Percentiles rank a stretch among this genome's conserved stretches.
These are phyloP conservation scores for Colletotrichum musicola DNA, from an alignment of 2,329 filamentous ascomycete genomes.

Conservation along the genomic window DNA sequence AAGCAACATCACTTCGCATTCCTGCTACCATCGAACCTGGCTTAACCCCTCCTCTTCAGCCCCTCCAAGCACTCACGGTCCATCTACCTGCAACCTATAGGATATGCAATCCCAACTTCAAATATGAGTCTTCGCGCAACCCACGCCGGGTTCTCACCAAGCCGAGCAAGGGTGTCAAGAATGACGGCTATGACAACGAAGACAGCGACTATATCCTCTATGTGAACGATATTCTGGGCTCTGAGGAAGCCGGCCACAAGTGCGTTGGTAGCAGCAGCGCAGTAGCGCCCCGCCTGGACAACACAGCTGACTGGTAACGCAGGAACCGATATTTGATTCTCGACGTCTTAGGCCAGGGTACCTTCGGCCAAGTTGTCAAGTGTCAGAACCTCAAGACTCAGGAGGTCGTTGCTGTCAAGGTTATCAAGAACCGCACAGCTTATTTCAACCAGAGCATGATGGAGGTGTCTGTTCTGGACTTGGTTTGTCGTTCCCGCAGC, in stretches of 20 bases:
- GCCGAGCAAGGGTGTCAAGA: conserved; percentile 98
- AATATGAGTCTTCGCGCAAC: conserved; percentile 98
- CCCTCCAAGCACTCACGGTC: conserved; percentile 92
- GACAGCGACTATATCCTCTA: conserved; percentile 99
- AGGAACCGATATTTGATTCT: conserved; percentile 97
- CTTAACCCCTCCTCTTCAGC: conserved; percentile 65
- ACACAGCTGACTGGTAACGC: conserved; percentile 33
- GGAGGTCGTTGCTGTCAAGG: conserved; percentile 98
- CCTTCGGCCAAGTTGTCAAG: conserved; percentile 98
- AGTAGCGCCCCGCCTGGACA: conserved; percentile 1
- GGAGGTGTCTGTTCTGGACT: conserved; percentile 96
- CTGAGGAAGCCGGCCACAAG: conserved; percentile 98
- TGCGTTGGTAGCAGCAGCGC: conserved; percentile 55
- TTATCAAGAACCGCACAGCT: conserved; percentile 98
- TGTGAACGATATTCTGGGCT: conserved; percentile 97
- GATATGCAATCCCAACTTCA: conserved; percentile 97
- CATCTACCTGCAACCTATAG: conserved; percentile 96
- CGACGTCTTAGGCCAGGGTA: conserved; percentile 96
- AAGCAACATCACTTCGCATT: conserved; percentile 51
- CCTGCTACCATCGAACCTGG: not conserved
- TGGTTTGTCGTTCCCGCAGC: conserved; percentile 68
- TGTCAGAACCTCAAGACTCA: conserved; percentile 99
- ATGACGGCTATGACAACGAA: conserved; percentile 98
- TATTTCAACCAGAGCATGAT: conserved; percentile 99
- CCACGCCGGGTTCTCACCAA: conserved; percentile 96